Evolutionary conservation across 257 asterid genomes (phyloP), one percentile per base, ranked within the genome.

Genomic region (Przewalskia tangutica): DNA sequence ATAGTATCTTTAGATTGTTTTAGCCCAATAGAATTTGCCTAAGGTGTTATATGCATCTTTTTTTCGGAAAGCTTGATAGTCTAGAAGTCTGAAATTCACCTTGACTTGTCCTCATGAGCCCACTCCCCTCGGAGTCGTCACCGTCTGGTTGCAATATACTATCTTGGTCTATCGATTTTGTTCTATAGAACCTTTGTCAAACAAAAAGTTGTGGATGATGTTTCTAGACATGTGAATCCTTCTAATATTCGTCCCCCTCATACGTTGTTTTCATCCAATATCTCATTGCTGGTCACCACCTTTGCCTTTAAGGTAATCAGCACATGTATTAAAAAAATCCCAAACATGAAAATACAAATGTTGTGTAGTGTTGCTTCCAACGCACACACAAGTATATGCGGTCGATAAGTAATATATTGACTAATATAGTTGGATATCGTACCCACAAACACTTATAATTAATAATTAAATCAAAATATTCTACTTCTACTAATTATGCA

Each of bases 261-360:
- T 2, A 48, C 1, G 44, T 48, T 73, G 20, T 6, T 48, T 48
- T 73, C 79, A 73, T 73, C 59, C 54, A 38, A 42, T 34, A 44
- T 56, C 32, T 17, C 27, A n/a, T n/a, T 2, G 9, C 27, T 6
- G 18, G 42, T 70, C 17, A 71, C 59, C 20, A 18, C 48, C 0
- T 0, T 44, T 20, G 2, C 4, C 34, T 71, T 71, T 46, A 46
- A 13, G 42, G 13, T 12, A 42, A 54, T 54, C 59, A 54, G 6
- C 18, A 14, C 18, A 14, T 14, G 18, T 54, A 54, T 27, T 71
- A 11, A 44, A 20, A 18, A 44, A 44, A 14, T 27, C 7, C 58
- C 36, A 79, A 79, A 60, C 75, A 79, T 79, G 63, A 63, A 80
- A 80, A 60, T 68, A 23, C 62, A 80, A 63, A 71, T 46, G 23